These are phyloP conservation scores for Saccharomyces mikatae DNA, from an alignment of 805 yeast species.

Conservation along the genomic window DNA sequence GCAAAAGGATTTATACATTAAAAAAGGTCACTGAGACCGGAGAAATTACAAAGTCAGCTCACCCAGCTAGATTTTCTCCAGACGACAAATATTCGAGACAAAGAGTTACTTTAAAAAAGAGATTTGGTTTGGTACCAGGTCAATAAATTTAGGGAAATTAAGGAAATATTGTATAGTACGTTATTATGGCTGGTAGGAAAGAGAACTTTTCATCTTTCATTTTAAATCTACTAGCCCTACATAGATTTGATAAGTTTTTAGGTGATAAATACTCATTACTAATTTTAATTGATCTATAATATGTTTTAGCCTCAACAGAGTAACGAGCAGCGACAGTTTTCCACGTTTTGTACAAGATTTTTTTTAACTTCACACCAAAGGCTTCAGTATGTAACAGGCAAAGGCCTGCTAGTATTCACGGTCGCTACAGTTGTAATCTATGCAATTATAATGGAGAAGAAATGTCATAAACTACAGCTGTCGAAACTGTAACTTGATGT, in stretches of 20 bases:
- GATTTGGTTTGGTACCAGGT: slow-evolving; percentile 73
- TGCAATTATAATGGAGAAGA: too few relatives aligned
- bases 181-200: background rate
- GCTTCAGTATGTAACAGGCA: too few relatives aligned
- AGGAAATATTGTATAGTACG: background rate
- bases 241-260: background rate
- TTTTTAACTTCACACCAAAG: background rate
- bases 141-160: background rate
- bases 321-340: background rate
- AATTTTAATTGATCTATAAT: background rate
- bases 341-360: background rate
- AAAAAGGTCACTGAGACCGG: slow-evolving; percentile 75
- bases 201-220: background rate
- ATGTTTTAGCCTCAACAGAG: background rate
- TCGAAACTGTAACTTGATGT: too few relatives aligned
- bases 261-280: background rate
- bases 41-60: slow-evolving; percentile 96
- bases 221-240: background rate
- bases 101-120: slow-evolving; percentile 95
- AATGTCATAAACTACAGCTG: too few relatives aligned
- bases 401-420: too few relatives aligned
- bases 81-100: slow-evolving; percentile 99
- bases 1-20: slow-evolving; percentile 91
- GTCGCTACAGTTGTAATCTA: background rate
- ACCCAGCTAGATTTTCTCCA: slow-evolving; percentile 99